Evolutionary conservation across 106 monocot genomes (phyloP).

Genomic region (Dactylorhiza incarnata): DNA sequence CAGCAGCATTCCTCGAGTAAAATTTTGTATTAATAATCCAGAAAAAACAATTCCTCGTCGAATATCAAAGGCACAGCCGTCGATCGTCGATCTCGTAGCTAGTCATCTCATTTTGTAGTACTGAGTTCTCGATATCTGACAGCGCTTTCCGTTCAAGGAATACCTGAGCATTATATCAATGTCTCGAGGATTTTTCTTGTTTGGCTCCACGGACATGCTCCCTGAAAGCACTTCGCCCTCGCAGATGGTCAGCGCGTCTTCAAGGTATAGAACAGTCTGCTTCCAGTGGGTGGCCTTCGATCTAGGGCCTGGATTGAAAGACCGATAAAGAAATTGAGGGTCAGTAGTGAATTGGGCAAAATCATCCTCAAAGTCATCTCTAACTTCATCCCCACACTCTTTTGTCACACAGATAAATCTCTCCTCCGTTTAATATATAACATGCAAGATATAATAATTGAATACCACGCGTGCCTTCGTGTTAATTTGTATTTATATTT

Average conservation of each 20-base stretch:
- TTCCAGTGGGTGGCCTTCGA: conserved; percentile 89
- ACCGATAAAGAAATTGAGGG: no score
- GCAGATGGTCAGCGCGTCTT: conserved; percentile 70
- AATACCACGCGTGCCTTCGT: no score
- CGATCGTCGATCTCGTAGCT: not conserved
- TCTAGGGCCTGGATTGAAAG: conserved; percentile 51
- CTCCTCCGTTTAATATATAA: no score
- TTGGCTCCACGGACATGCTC: conserved; percentile 73
- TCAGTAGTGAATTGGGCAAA: no score
- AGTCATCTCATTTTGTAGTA: conserved; percentile 75
- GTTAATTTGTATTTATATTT: no score
- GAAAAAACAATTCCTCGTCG: not conserved
- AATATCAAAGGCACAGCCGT: not conserved
- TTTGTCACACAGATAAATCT: no score
- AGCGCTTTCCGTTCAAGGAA: conserved; percentile 51
- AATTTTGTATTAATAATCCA: not conserved
- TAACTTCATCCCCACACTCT: no score
- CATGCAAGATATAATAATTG: no score
- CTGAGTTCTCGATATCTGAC: conserved; percentile 69
- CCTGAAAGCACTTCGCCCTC: conserved; percentile 74
- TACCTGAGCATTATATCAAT: conserved; percentile 75
- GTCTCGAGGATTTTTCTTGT: conserved; percentile 80
- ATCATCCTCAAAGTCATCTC: no score
- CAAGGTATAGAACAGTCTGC: conserved; percentile 85
- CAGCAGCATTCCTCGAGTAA: not conserved